Conservation (phyloP, 257 asterid species). For the Catharanthus roseus region DNA sequence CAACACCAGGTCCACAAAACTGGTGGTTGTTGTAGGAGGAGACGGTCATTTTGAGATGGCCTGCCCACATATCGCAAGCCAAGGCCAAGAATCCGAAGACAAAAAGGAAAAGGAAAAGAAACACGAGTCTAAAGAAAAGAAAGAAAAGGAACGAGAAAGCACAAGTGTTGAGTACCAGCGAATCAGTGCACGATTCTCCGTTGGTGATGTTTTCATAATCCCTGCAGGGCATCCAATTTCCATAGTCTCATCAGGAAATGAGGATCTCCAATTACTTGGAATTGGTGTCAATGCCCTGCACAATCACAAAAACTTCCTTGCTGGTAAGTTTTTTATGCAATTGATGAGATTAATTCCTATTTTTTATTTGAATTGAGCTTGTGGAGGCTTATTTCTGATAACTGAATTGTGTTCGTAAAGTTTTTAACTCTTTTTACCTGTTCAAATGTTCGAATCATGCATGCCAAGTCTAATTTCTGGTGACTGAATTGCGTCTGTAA, state of each 20-base stretch:
- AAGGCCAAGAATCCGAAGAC: slow-evolving; percentile 8
- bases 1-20: slow-evolving; percentile 35
- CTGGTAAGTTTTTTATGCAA: slow-evolving; percentile 22
- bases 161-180: slow-evolving; percentile 19
- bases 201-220: slow-evolving; percentile 35
- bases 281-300: slow-evolving; percentile 36
- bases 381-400: too few species aligned
- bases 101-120: background rate
- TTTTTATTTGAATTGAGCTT: too few species aligned
- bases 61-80: slow-evolving; percentile 36
- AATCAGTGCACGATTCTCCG: slow-evolving; percentile 21
- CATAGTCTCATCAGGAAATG: slow-evolving; percentile 28
- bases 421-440: too few species aligned
- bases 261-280: slow-evolving; percentile 26
- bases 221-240: slow-evolving; percentile 43
- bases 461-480: too few species aligned
- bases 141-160: slow-evolving; percentile 2
- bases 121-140: background rate
- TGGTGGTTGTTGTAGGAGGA: slow-evolving; percentile 33
- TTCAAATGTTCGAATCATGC: too few species aligned
- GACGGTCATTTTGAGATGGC: slow-evolving; percentile 39
- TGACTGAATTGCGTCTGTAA: too few species aligned
- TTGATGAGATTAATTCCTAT: background rate
- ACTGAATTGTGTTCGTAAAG: too few species aligned
- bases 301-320: slow-evolving; percentile 32